Evolutionary conservation across 306 rosid species (phyloP).

Genomic region (Prunus armeniaca): DNA sequence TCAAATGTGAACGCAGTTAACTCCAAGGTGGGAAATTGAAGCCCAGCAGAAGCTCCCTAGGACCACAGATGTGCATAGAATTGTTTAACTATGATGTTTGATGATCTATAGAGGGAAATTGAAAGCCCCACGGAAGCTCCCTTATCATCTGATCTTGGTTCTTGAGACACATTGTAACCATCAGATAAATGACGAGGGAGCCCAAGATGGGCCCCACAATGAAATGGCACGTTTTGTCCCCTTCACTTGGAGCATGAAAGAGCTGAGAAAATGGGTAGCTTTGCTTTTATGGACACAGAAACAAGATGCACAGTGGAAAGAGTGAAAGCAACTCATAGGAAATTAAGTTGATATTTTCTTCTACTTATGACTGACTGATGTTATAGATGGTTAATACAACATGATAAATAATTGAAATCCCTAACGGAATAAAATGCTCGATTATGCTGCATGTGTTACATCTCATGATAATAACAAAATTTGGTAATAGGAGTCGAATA

Average conservation of each 20-base stretch:
- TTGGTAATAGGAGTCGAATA: no score
- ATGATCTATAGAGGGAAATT: slow-evolving; percentile 43
- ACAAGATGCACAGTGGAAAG: no score
- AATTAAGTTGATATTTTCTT: no score
- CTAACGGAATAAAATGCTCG: no score
- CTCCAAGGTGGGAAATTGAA: neutral
- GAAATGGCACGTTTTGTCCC: neutral
- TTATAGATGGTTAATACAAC: no score
- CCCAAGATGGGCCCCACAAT: slow-evolving; percentile 45
- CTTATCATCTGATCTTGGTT: slow-evolving; percentile 36
- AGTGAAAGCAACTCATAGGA: no score
- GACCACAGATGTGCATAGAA: neutral
- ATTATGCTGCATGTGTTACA: no score
- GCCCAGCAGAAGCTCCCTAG: neutral
- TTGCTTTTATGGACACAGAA: no score
- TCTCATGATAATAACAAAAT: no score
- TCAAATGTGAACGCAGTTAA: neutral
- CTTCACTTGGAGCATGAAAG: slow-evolving; percentile 2
- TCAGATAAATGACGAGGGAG: slow-evolving; percentile 27
- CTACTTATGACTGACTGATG: no score
- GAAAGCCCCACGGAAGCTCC: slow-evolving; percentile 49
- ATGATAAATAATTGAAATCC: no score
- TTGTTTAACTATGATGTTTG: slow-evolving; percentile 22
- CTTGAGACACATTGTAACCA: neutral
- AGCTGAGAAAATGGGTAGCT: neutral